Conservation (phyloP, 768 basidiomycete genomes). For the Tulasnella sp. region DNA sequence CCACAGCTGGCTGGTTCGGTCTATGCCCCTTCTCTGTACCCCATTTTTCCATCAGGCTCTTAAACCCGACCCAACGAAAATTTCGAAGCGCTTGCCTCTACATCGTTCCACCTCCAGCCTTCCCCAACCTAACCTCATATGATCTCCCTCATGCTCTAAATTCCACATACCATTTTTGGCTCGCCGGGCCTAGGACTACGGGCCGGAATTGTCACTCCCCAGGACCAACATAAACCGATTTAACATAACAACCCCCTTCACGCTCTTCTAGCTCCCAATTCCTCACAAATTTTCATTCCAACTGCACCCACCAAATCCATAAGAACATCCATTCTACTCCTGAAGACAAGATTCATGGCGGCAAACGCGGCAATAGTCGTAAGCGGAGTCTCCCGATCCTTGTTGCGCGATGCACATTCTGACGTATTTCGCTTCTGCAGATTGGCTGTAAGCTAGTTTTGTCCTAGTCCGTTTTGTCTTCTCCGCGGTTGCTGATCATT, state of each 20-base stretch:
- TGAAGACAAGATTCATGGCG: neutral
- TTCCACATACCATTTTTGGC: neutral
- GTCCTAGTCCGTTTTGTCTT: neutral
- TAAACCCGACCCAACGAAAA: slow-evolving; percentile 1
- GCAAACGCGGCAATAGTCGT: slow-evolving; percentile 4
- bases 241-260: neutral
- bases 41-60: slow-evolving; percentile 7
- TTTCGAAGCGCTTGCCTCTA: slow-evolving; percentile 2
- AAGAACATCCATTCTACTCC: neutral
- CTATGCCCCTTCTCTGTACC: neutral
- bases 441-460: neutral
- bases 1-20: no score
- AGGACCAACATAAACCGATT: neutral
- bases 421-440: neutral
- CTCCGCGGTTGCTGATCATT: neutral
- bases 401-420: slow-evolving; percentile 14
- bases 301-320: neutral
- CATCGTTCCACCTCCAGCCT: neutral
- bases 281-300: neutral
- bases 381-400: neutral
- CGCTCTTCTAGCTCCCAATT: neutral
- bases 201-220: neutral
- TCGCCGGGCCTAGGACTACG: neutral
- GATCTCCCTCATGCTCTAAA: slow-evolving; percentile 8
- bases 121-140: neutral